Conservation (phyloP, 192 early-diverging fungal genomes). For the Dissophora ornata region DNA sequence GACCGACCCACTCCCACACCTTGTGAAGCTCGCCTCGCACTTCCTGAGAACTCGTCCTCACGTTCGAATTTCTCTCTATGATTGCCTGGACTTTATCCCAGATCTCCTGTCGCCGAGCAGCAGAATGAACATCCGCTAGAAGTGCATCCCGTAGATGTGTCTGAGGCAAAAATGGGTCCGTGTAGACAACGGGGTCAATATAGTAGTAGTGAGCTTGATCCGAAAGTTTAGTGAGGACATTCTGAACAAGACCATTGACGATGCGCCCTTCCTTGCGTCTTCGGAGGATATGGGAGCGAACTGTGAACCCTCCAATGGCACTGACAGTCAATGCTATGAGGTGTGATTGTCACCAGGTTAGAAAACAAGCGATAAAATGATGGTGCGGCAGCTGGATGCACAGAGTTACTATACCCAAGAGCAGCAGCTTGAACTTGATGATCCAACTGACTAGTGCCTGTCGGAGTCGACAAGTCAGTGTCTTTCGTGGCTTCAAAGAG, state of each 20-base stretch:
- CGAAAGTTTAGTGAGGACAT: slow-evolving; percentile 36
- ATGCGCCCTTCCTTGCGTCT: slow-evolving; percentile 27
- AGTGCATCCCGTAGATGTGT: slow-evolving; percentile 70
- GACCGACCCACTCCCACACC: slow-evolving; percentile 78
- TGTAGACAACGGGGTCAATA: slow-evolving; percentile 71
- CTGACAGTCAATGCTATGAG: slow-evolving; percentile 4
- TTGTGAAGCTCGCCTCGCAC: slow-evolving; percentile 70
- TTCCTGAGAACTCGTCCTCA: slow-evolving; percentile 67
- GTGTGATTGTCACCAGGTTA: not conserved
- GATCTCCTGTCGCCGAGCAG: slow-evolving; percentile 60
- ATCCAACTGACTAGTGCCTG: slow-evolving; percentile 42
- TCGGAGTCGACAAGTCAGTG: slow-evolving; percentile 29
- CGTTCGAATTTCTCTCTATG: slow-evolving; percentile 73
- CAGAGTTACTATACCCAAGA: slow-evolving; percentile 24
- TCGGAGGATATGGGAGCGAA: slow-evolving; percentile 12
- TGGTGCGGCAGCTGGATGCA: not conserved
- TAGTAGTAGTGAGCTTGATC: slow-evolving; percentile 68
- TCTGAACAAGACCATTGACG: slow-evolving; percentile 45
- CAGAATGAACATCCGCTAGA: slow-evolving; percentile 55
- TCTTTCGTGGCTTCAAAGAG: slow-evolving; percentile 35
- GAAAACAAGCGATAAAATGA: too few relatives aligned
- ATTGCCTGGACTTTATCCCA: slow-evolving; percentile 68
- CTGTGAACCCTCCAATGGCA: not conserved
- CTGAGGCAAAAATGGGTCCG: slow-evolving; percentile 50
- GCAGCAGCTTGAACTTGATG: slow-evolving; percentile 31